Evolutionary conservation across 495 filamentous ascomycete species (phyloP).

Genomic region (Amorphotheca resinae): DNA sequence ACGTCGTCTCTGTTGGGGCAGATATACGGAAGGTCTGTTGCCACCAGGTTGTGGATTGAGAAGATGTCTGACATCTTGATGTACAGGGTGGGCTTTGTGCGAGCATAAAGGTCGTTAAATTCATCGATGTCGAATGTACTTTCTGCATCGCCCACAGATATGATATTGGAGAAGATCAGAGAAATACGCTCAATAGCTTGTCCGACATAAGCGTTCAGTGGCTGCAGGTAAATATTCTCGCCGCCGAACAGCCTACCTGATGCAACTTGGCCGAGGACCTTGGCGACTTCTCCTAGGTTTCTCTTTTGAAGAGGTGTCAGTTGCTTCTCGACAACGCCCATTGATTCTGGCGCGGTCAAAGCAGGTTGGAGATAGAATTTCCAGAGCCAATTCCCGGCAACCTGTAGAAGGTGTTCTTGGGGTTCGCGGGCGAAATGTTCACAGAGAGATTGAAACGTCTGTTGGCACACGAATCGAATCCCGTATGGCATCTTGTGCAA

Average conservation of each 20-base stretch:
- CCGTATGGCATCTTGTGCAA: constrained; percentile 87
- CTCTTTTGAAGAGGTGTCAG: constrained; percentile 85
- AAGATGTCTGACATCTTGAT: constrained; percentile 98
- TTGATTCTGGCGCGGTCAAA: constrained; percentile 72
- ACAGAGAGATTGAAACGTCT: constrained; percentile 68
- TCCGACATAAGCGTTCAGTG: constrained; percentile 77
- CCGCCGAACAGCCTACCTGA: constrained; percentile 79
- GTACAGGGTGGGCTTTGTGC: constrained; percentile 90
- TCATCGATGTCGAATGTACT: constrained; percentile 94
- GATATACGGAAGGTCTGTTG: constrained; percentile 60
- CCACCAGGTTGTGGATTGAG: constrained; percentile 81
- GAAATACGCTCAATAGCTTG: constrained; percentile 74
- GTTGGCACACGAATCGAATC: constrained; percentile 74
- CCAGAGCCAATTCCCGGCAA: constrained; percentile 85
- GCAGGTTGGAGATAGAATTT: constrained; percentile 87
- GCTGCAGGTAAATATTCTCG: constrained; percentile 91
- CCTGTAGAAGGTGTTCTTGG: constrained; percentile 64
- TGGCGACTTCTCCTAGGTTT: constrained; percentile 81
- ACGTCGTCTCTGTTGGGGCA: constrained; percentile 75
- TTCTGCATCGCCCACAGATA: constrained; percentile 75
- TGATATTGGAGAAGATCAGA: constrained; percentile 58
- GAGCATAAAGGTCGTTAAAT: constrained; percentile 93
- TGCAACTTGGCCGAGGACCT: constrained; percentile 78
- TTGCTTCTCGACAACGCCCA: constrained; percentile 76
- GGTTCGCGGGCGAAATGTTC: constrained; percentile 68